These are phyloP conservation scores for Wickerhamiella kurtzmanii DNA, from an alignment of 805 yeast species.

Conservation along the genomic window DNA sequence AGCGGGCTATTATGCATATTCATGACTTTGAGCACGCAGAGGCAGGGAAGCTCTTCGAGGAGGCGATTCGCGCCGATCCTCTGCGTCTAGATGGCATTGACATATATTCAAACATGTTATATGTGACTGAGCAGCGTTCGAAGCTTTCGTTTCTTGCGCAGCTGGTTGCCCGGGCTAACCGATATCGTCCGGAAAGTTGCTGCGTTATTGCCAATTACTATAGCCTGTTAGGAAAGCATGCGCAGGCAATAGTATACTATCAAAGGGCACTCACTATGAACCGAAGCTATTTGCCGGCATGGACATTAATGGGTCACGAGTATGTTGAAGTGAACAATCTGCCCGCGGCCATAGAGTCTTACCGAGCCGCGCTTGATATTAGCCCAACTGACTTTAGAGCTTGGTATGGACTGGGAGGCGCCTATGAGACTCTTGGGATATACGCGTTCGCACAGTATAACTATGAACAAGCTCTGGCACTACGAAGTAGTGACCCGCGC, in stretches of 20 bases:
- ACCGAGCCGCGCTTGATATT: slow-evolving; percentile 83
- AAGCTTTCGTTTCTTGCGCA: slow-evolving; percentile 82
- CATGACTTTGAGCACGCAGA: slow-evolving; percentile 74
- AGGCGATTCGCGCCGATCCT: slow-evolving; percentile 61
- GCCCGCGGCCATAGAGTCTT: slow-evolving; percentile 94
- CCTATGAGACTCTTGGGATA: slow-evolving; percentile 94
- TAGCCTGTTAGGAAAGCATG: slow-evolving; percentile 84
- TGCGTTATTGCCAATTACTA: slow-evolving; percentile 89
- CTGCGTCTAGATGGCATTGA: slow-evolving; percentile 83
- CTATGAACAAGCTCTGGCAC: slow-evolving; percentile 77
- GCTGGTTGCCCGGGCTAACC: slow-evolving; percentile 66
- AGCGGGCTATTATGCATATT: slow-evolving; percentile 68
- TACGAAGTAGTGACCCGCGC: slow-evolving; percentile 78
- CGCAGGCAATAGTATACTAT: slow-evolving; percentile 84
- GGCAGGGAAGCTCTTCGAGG: slow-evolving; percentile 70
- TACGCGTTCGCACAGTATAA: slow-evolving; percentile 82
- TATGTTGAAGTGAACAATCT: slow-evolving; percentile 91
- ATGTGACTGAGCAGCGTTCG: slow-evolving; percentile 80
- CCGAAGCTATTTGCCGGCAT: slow-evolving; percentile 71
- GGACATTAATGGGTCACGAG: slow-evolving; percentile 99
- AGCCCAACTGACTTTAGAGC: slow-evolving; percentile 84
- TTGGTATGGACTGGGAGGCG: slow-evolving; percentile 98
- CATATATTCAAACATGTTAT: slow-evolving; percentile 83
- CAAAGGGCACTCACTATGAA: slow-evolving; percentile 76
- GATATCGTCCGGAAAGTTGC: slow-evolving; percentile 86